Percentiles rank a stretch among this genome's conserved stretches.
phyloP scores from a whole-genome alignment of 805 yeast species.

The Metschnikowia amazonensis region DNA sequence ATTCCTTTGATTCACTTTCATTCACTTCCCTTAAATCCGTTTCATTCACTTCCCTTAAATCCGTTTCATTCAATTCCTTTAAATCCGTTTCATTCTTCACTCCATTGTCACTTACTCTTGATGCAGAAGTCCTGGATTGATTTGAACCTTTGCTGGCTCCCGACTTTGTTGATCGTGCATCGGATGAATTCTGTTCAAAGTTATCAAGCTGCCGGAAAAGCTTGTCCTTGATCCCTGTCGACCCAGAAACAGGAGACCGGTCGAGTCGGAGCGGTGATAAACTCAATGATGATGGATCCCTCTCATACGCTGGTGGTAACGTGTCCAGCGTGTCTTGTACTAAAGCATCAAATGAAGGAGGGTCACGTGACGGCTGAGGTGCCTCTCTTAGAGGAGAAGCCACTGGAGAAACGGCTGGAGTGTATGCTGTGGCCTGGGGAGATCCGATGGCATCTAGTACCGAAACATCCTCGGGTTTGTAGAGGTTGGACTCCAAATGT shows the following conservation, averaged over 20 bases:
- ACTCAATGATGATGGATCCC: conserved; percentile 4
- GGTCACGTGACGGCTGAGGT: conserved; percentile 13
- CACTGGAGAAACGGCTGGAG: conserved; percentile 14
- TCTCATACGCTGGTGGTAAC: conserved; percentile 18
- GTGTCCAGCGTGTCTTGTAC: conserved; percentile 13
- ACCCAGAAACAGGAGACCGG: not conserved
- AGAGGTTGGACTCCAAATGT: conserved; percentile 46
- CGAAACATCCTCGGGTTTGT: conserved; percentile 49
- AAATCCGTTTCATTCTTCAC: no score
- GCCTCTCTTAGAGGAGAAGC: conserved; percentile 10
- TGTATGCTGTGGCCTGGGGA: conserved; percentile 18
- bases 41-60: no score
- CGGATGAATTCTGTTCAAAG: not conserved
- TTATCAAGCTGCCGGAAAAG: conserved; percentile 14
- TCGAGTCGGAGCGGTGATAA: conserved; percentile 17
- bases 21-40: no score
- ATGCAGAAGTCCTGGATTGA: not conserved
- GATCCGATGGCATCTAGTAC: conserved; percentile 14
- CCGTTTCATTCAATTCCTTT: not conserved
- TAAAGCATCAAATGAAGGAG: conserved; percentile 15
- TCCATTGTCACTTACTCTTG: not conserved
- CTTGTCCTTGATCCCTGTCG: conserved; percentile 9
- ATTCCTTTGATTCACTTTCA: no score
- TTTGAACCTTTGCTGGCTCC: not conserved
- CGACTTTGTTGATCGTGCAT: not conserved